Conservation (phyloP, 1,284 basidiomycete species). For the Pascua sp. region DNA sequence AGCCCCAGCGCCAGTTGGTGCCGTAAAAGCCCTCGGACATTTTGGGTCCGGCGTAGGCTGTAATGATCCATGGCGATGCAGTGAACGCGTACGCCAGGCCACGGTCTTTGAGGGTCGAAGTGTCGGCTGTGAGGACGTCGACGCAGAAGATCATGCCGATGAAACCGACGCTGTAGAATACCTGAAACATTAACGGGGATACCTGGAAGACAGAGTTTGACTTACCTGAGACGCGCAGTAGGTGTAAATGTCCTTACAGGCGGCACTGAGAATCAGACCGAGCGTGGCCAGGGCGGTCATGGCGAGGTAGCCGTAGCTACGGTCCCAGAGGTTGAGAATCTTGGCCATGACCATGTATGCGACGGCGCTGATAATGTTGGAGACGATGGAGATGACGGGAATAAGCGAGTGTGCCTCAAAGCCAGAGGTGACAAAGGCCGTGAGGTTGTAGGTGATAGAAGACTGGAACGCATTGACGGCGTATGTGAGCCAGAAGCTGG, state of each 20-base stretch:
- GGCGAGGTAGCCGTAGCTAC: slow-evolving; percentile 29
- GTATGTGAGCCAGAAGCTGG: slow-evolving; percentile 40
- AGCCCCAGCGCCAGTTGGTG: slow-evolving; percentile 49
- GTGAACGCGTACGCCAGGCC: slow-evolving; percentile 50
- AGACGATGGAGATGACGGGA: slow-evolving; percentile 39
- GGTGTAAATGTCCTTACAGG: slow-evolving; percentile 32
- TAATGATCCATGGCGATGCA: slow-evolving; percentile 49
- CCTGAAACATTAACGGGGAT: slow-evolving; percentile 6
- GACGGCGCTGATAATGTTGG: slow-evolving; percentile 33
- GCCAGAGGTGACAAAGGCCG: slow-evolving; percentile 31
- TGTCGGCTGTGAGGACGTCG: slow-evolving; percentile 50
- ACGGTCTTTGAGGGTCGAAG: slow-evolving; percentile 45
- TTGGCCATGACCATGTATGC: slow-evolving; percentile 38
- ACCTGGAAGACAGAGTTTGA: not conserved
- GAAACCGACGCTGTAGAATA: slow-evolving; percentile 45
- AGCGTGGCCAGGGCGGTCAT: slow-evolving; percentile 31
- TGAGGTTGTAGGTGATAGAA: slow-evolving; percentile 36
- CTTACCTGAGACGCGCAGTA: slow-evolving; percentile 38
- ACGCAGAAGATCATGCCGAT: slow-evolving; percentile 46
- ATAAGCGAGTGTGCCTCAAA: slow-evolving; percentile 40
- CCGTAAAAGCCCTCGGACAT: slow-evolving; percentile 35
- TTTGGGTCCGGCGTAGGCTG: slow-evolving; percentile 47
- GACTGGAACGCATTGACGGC: slow-evolving; percentile 39
- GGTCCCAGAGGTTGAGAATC: slow-evolving; percentile 39
- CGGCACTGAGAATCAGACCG: slow-evolving; percentile 40